Evolutionary conservation across 2,329 filamentous ascomycete genomes (phyloP).

Genomic region (Fusarium agapanthi): DNA sequence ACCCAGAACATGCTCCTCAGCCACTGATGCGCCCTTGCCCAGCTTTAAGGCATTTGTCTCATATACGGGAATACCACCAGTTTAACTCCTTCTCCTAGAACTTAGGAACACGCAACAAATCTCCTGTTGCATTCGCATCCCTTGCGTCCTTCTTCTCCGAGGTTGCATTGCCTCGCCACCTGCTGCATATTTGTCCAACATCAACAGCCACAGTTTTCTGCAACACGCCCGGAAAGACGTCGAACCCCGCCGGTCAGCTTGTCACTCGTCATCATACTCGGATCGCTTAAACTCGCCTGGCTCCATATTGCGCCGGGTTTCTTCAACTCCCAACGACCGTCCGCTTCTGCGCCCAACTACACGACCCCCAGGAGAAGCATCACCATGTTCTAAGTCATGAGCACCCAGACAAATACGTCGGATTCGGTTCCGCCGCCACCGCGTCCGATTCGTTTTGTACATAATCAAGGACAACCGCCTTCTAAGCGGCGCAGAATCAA

Average conservation of each 20-base stretch:
- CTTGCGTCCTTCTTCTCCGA: slow-evolving; percentile 11
- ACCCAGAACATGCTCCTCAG: slow-evolving; percentile 33
- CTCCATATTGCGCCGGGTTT: slow-evolving; percentile 23
- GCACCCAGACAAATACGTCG: slow-evolving; percentile 54
- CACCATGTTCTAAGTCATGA: slow-evolving; percentile 56
- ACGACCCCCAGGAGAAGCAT: slow-evolving; percentile 27
- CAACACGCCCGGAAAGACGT: slow-evolving; percentile 22
- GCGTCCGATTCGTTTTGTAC: slow-evolving; percentile 80
- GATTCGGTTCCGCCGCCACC: slow-evolving; percentile 52
- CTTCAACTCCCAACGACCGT: slow-evolving; percentile 9
- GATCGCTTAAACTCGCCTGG: slow-evolving; percentile 22
- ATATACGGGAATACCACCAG: background rate
- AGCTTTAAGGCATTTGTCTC: slow-evolving; percentile 20
- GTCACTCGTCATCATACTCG: slow-evolving; percentile 24
- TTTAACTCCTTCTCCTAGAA: slow-evolving; percentile 5
- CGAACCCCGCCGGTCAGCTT: slow-evolving; percentile 36
- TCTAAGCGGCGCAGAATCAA: slow-evolving; percentile 82
- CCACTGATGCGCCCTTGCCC: slow-evolving; percentile 28
- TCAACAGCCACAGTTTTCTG: slow-evolving; percentile 23
- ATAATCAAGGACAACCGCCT: slow-evolving; percentile 82
- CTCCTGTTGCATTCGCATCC: slow-evolving; percentile 26
- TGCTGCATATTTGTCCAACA: slow-evolving; percentile 16
- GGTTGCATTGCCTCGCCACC: slow-evolving; percentile 31
- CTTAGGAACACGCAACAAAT: slow-evolving; percentile 6
- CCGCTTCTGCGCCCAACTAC: slow-evolving; percentile 21